A percentile compares a stretch with the other conserved stretches of the same genome.
phyloP scores from a whole-genome alignment of 805 yeast species.

The Metschnikowia orientalis region DNA sequence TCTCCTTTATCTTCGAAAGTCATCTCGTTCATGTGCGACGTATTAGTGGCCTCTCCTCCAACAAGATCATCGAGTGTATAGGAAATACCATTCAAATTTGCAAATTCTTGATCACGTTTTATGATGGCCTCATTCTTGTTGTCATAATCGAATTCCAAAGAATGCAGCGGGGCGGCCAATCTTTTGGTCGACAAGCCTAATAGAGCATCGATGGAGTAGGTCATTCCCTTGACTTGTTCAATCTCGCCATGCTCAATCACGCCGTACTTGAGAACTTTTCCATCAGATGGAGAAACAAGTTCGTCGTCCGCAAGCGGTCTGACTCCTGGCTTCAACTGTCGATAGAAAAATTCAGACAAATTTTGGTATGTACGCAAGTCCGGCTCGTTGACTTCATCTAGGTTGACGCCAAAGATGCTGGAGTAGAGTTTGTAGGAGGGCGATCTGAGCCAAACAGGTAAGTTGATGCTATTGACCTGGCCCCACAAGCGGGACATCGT shows the following conservation, averaged over 20 bases:
- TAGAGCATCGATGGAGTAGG: slow-evolving; percentile 83
- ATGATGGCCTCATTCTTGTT: slow-evolving; percentile 40
- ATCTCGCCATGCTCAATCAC: slow-evolving; percentile 75
- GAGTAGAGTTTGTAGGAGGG: slow-evolving; percentile 81
- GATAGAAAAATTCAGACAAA: slow-evolving; percentile 85
- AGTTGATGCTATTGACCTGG: slow-evolving; percentile 68
- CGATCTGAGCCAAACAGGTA: slow-evolving; percentile 84
- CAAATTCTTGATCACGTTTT: slow-evolving; percentile 66
- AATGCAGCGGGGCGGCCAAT: slow-evolving; percentile 54
- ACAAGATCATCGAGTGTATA: slow-evolving; percentile 66
- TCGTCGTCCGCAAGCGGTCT: slow-evolving; percentile 69
- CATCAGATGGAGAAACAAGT: slow-evolving; percentile 90
- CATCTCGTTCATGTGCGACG: slow-evolving; percentile 44
- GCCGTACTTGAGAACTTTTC: slow-evolving; percentile 83
- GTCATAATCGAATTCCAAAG: slow-evolving; percentile 42
- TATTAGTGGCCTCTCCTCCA: slow-evolving; percentile 46
- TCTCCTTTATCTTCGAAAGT: slow-evolving; percentile 66
- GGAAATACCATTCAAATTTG: slow-evolving; percentile 69
- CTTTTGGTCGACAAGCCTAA: slow-evolving; percentile 57
- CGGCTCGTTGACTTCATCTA: slow-evolving; percentile 84
- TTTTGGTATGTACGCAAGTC: slow-evolving; percentile 72
- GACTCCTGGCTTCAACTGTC: slow-evolving; percentile 70
- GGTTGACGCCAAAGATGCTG: slow-evolving; percentile 75
- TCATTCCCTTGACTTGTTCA: slow-evolving; percentile 96
- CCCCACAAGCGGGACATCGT: slow-evolving; percentile 96